These are phyloP conservation scores for Kluyveromyces lactis DNA, from an alignment of 805 yeast species.

Conservation along the genomic window DNA sequence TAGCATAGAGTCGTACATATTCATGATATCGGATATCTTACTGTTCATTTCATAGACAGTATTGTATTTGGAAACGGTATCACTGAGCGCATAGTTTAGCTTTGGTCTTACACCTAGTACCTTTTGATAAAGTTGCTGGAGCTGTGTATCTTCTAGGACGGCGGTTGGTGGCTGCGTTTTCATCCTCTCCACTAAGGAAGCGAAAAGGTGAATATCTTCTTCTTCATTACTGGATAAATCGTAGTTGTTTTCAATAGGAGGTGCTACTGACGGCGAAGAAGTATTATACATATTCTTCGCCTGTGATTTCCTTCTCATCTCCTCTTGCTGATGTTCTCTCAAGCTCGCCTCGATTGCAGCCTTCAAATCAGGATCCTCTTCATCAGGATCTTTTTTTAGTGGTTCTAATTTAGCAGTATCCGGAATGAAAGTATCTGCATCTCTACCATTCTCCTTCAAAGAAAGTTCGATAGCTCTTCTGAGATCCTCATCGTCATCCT, in stretches of 20 bases:
- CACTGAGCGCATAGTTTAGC: conserved; percentile 49
- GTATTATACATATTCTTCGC: conserved; percentile 1
- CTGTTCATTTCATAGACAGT: conserved; percentile 62
- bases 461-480: conserved; percentile 73
- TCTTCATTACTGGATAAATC: conserved; percentile 56
- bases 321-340: conserved; percentile 49
- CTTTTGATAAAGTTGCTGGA: conserved; percentile 41
- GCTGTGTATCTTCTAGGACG: conserved; percentile 27
- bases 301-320: conserved; percentile 20
- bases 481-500: conserved; percentile 58
- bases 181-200: conserved; percentile 52
- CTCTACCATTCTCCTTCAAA: conserved; percentile 41
- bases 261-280: conserved; percentile 8
- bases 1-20: conserved; percentile 67
- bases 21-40: conserved; percentile 65
- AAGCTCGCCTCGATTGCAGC: conserved; percentile 93
- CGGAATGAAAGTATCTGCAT: conserved; percentile 7
- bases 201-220: conserved; percentile 58
- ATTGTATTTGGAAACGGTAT: conserved; percentile 55
- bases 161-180: conserved; percentile 39
- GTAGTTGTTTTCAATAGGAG: conserved; percentile 8
- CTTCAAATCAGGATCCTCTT: conserved; percentile 80
- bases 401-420: conserved; percentile 5
- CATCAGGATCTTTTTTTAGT: conserved; percentile 30
- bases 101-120: conserved; percentile 62